These are phyloP conservation scores for Diophrys appendiculata DNA, from an alignment of 73 alveolate genomes.

Conservation along the genomic window DNA sequence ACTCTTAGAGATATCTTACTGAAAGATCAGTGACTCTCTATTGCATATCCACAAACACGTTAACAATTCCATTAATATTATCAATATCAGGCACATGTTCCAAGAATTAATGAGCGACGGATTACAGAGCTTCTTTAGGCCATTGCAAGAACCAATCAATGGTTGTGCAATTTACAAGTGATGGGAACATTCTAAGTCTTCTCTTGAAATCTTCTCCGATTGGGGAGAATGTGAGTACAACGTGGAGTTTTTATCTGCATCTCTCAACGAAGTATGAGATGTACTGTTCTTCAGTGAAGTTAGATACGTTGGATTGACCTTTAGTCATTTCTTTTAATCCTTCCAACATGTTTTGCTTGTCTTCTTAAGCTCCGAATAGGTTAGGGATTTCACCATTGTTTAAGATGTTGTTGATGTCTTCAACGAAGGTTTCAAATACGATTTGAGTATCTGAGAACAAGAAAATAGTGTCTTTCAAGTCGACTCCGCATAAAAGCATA, in stretches of 20 bases:
- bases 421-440: conserved; percentile 95
- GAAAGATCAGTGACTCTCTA: conserved; percentile 86
- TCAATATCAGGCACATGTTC: conserved; percentile 75
- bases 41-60: conserved; percentile 98
- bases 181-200: conserved; percentile 98
- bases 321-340: conserved; percentile 70
- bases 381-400: conserved; percentile 99
- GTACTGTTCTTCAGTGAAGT: conserved; percentile 50
- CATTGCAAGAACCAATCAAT: conserved; percentile 98
- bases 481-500: conserved; percentile 89
- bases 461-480: conserved; percentile 81
- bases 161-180: conserved; percentile 97
- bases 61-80: conserved; percentile 68
- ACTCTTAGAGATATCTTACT: conserved; percentile 84
- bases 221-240: conserved; percentile 96
- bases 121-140: conserved; percentile 97
- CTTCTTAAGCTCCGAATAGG: conserved; percentile 90
- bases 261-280: conserved; percentile 65
- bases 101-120: conserved; percentile 94
- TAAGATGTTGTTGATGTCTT: conserved; percentile 95
- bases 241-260: conserved; percentile 76
- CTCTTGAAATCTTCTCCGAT: conserved; percentile 96
- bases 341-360: conserved; percentile 66
- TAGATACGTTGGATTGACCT: conserved; percentile 38
- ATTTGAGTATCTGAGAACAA: conserved; percentile 96